Evolutionary conservation across 495 filamentous ascomycete species (phyloP), one percentile per base, ranked within the genome.

Genomic region (Ramalina intermedia): DNA sequence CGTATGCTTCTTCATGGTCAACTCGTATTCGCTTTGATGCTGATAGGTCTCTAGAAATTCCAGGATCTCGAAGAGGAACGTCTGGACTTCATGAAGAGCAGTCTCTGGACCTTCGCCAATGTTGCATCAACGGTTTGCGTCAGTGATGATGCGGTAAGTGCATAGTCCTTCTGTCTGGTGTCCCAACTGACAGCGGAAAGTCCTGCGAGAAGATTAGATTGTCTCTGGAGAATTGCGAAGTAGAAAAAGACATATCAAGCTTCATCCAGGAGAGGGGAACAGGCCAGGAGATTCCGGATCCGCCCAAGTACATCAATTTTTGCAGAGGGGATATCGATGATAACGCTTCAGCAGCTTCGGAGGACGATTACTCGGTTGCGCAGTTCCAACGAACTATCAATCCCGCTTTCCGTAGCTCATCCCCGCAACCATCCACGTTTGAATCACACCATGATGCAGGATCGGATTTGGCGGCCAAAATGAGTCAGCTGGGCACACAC

Each of bases 61-160:
- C 93, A 99, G 77, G 93, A 99, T 58, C 78, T 99, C 9, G 93
- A 99, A 66, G 93, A 96, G 63, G 93, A 99, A 67, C 74, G 93
- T 38, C 73, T 99, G 26, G 93, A 99, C 61, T 96, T 93, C 60
- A 85, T 85, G 49, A 99, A 96, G 70, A 89, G 82, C 67, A 96
- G 93, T 60, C 71, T 96, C 12, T 99, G 93, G 93, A 86, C 76
- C 17, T 96, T 96, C 59, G 93, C 93, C 23, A 99, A 99, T 58
- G 85, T 96, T 53, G 82, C 89, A 2, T 95, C 89, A 2, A 96
- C 90, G 23, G 93, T 96, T n/a, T 99, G 93, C 58, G 90, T 99
- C 9, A 96, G 91, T 66, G 93, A 99, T 61, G 93, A 99, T 68
- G 81, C 82, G 46, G 78, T 81, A 67, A 57, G 78, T 71, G 29